Evolutionary conservation across 2,329 filamentous ascomycete species (phyloP).

Genomic region (Colletotrichum filicis): DNA sequence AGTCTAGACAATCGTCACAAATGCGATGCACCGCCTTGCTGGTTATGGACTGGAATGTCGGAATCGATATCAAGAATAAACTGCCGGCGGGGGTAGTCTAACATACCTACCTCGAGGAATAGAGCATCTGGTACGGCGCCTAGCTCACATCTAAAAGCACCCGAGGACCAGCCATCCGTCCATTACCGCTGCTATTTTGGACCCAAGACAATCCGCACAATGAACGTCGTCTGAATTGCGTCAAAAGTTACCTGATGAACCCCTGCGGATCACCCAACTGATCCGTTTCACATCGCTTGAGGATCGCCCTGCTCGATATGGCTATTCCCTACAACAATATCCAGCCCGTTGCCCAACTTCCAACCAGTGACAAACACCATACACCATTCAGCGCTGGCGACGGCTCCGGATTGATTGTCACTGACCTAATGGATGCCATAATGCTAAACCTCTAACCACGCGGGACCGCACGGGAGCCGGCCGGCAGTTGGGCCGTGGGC

Average conservation of each 20-base stretch:
- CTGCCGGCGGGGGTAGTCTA: not conserved
- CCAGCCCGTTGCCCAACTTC: not conserved
- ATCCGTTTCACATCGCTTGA: conserved; percentile 10
- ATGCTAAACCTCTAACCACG: conserved; percentile 1
- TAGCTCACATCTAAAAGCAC: not conserved
- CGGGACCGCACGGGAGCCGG: conserved; percentile 2
- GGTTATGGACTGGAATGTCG: conserved; percentile 8
- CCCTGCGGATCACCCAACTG: conserved; percentile 7
- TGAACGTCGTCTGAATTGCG: conserved; percentile 10
- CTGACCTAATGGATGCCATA: not conserved
- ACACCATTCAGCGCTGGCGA: not conserved
- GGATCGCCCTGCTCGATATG: not conserved
- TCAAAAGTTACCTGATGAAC: not conserved
- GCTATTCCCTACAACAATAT: not conserved
- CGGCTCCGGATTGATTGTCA: not conserved
- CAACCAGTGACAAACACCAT: not conserved
- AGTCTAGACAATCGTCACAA: conserved; percentile 21
- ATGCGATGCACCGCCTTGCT: conserved; percentile 10
- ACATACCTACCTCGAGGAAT: not conserved
- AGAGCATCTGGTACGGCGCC: not conserved
- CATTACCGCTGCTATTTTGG: conserved; percentile 9
- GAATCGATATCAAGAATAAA: not conserved
- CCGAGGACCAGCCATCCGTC: not conserved
- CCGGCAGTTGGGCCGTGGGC: not conserved
- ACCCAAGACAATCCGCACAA: not conserved